Conservation (phyloP, 2,329 filamentous ascomycete species). For the Huntiella savannae region DNA sequence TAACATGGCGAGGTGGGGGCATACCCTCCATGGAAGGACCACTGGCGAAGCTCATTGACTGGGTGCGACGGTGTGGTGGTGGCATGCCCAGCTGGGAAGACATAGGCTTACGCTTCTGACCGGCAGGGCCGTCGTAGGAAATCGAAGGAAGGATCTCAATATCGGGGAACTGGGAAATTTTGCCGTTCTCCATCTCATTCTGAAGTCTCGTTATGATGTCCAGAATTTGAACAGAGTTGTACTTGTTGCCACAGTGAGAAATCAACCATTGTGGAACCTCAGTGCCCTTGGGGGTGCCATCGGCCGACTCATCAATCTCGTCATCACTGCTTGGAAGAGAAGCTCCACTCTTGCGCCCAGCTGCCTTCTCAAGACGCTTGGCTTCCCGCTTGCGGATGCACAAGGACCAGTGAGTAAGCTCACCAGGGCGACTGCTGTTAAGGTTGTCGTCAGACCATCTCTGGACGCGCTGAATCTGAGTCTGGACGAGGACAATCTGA, state of each 20-base stretch:
- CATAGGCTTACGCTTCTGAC: slow-evolving; percentile 10
- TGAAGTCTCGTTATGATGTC: slow-evolving; percentile 28
- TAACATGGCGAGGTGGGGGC: slow-evolving; percentile 6
- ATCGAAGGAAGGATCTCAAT: slow-evolving; percentile 41
- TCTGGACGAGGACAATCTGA: slow-evolving; percentile 44
- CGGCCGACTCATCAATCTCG: slow-evolving; percentile 19
- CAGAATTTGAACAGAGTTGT: slow-evolving; percentile 28
- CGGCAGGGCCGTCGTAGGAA: slow-evolving; percentile 10
- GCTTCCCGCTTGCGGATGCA: slow-evolving; percentile 46
- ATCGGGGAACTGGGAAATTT: slow-evolving; percentile 31
- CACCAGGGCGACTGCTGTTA: slow-evolving; percentile 18
- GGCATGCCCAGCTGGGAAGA: slow-evolving; percentile 3
- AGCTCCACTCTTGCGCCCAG: slow-evolving; percentile 18
- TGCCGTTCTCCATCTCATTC: slow-evolving; percentile 24
- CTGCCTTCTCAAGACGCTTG: slow-evolving; percentile 25
- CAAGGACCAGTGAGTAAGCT: slow-evolving; percentile 41
- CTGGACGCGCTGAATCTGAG: slow-evolving; percentile 43
- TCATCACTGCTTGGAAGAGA: slow-evolving; percentile 12
- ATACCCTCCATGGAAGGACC: slow-evolving; percentile 6
- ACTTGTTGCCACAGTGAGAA: slow-evolving; percentile 25
- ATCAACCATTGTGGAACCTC: slow-evolving; percentile 32
- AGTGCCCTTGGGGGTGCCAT: slow-evolving; percentile 20
- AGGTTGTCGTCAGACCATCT: slow-evolving; percentile 38
- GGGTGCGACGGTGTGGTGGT: slow-evolving; percentile 16
- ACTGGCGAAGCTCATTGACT: slow-evolving; percentile 18